A percentile compares a stretch with the other conserved stretches of the same genome.
phyloP scores from a whole-genome alignment of 164 flowering plant species.

The Vitis labrusca region DNA sequence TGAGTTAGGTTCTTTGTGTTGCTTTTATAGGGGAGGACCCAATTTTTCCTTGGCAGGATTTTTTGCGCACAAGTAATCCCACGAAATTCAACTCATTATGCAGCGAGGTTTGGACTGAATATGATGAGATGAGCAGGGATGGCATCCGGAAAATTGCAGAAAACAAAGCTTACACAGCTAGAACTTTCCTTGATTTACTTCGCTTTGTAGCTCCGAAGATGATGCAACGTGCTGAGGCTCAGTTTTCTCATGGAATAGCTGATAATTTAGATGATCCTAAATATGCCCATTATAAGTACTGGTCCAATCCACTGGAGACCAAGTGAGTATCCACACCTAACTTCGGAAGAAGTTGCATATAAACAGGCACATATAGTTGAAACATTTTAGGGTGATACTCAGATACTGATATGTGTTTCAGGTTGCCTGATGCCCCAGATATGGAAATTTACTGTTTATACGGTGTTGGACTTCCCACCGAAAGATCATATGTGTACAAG shows the following conservation, averaged over 20 bases:
- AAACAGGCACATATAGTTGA: too few relatives aligned
- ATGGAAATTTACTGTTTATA: constrained; percentile 73
- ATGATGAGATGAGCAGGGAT: constrained; percentile 62
- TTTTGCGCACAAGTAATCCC: constrained; percentile 15
- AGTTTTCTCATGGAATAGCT: constrained; percentile 83
- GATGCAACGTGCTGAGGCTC: constrained; percentile 68
- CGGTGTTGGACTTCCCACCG: constrained; percentile 78
- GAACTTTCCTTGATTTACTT: constrained; percentile 54
- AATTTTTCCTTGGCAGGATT: constrained; percentile 26
- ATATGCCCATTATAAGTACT: constrained; percentile 70
- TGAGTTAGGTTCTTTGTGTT: background rate
- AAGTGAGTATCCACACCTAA: constrained; percentile 38
- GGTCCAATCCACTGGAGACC: constrained; percentile 86
- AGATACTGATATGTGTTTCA: constrained; percentile 14
- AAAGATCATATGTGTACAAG: constrained; percentile 77
- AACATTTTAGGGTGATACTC: too few relatives aligned
- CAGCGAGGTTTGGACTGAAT: constrained; percentile 72
- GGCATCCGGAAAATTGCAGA: constrained; percentile 47
- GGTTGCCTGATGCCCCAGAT: constrained; percentile 78
- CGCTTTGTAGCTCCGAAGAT: constrained; percentile 63
- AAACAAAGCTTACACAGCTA: constrained; percentile 64
- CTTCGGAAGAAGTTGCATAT: too few relatives aligned
- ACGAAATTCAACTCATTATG: constrained; percentile 33
- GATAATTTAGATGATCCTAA: constrained; percentile 69
- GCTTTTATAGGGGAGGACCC: background rate